phyloP scores from a whole-genome alignment of 768 basidiomycete species.

The Hygrophoropsis aurantiaca region DNA sequence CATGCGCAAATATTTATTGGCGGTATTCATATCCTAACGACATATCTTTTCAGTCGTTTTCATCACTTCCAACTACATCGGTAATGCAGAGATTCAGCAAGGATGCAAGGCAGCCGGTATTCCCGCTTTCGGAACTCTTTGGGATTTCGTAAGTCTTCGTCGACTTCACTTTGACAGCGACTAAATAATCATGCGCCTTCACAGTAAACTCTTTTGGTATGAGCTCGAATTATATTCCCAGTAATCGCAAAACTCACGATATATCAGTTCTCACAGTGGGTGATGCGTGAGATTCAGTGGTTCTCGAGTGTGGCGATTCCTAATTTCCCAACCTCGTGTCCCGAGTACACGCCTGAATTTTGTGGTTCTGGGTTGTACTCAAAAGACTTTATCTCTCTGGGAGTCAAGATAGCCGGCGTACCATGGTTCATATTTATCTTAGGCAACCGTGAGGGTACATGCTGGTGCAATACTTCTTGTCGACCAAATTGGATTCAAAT shows the following conservation, averaged over 20 bases:
- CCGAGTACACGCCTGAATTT: slow-evolving; percentile 6
- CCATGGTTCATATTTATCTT: slow-evolving; percentile 4
- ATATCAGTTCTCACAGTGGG: slow-evolving; percentile 5
- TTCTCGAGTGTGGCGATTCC: no score
- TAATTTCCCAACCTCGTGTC: slow-evolving; percentile 7
- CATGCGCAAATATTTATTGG: slow-evolving; percentile 14
- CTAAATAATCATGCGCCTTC: slow-evolving; percentile 2
- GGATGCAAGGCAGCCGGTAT: slow-evolving; percentile 72
- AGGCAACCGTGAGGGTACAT: slow-evolving; percentile 5
- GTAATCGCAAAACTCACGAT: neutral
- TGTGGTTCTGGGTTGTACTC: neutral
- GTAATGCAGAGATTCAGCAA: slow-evolving; percentile 78
- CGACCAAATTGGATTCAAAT: slow-evolving; percentile 11
- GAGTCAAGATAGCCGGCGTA: slow-evolving; percentile 3
- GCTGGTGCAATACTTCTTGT: slow-evolving; percentile 9
- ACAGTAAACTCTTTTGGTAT: slow-evolving; percentile 20
- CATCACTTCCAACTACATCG: slow-evolving; percentile 81
- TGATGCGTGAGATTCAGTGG: slow-evolving; percentile 8
- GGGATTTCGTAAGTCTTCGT: slow-evolving; percentile 55
- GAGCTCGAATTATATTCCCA: neutral
- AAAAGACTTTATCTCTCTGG: slow-evolving; percentile 3
- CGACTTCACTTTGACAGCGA: slow-evolving; percentile 5
- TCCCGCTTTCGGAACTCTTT: slow-evolving; percentile 67
- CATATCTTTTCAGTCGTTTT: slow-evolving; percentile 56
- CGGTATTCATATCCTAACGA: slow-evolving; percentile 5